Percentiles rank a stretch among this genome's conserved stretches.
Conservation (phyloP, 306 rosid species). For the Abrus pulchellus region DNA sequence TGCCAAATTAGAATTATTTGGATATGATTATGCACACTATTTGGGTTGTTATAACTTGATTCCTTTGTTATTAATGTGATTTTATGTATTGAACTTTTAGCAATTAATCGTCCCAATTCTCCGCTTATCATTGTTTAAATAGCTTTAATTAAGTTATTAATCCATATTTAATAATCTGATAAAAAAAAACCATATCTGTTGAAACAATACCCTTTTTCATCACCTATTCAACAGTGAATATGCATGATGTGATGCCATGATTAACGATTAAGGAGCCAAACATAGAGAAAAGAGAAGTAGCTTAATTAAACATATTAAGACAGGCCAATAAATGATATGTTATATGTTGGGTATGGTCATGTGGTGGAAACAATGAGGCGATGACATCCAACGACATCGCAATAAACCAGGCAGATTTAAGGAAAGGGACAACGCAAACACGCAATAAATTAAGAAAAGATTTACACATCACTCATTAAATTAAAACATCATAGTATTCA, state of each 20-base stretch:
- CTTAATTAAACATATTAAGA: neutral
- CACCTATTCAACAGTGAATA: too few relatives aligned
- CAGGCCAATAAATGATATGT: neutral
- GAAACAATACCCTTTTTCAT: too few relatives aligned
- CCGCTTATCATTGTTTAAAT: neutral
- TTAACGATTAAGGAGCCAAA: conserved; percentile 3
- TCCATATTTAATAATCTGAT: neutral
- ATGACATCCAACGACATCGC: neutral
- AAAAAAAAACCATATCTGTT: too few relatives aligned
- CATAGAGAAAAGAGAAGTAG: neutral
- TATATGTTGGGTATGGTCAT: neutral
- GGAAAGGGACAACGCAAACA: neutral
- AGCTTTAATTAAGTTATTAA: too few relatives aligned
- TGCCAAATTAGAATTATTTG: too few relatives aligned
- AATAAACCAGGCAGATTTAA: neutral
- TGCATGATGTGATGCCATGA: neutral
- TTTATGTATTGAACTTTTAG: too few relatives aligned
- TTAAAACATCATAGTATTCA: conserved; percentile 37
- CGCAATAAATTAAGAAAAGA: conserved; percentile 4
- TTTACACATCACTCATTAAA: conserved; percentile 11
- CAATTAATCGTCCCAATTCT: too few relatives aligned
- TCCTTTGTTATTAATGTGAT: too few relatives aligned
- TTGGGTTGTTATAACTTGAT: too few relatives aligned
- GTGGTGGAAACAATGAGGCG: conserved; percentile 5
- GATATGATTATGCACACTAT: too few relatives aligned